Base-by-base conservation (phyloP, 1,284 basidiomycete genomes). In the Tilletia indica region DNA sequence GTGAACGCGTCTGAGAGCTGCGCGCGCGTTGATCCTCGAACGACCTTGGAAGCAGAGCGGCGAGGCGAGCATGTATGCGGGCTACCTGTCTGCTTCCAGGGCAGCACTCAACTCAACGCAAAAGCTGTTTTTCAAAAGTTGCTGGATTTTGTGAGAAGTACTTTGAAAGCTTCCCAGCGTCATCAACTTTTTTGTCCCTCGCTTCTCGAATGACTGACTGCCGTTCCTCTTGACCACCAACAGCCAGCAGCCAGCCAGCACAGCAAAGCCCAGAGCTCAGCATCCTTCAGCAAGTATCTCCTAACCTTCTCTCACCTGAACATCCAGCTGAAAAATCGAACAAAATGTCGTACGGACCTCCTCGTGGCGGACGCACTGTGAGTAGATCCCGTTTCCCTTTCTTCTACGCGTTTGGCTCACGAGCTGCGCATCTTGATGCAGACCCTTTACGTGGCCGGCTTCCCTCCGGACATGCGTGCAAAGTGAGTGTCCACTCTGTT, bases 381-480 rank as follows among this genome's bases (percentile, higher is more conserved):
- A 25, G 19, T 54, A 25, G 12, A 19, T 12, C 21, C 12, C 19
- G 6, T 11, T 19, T 6, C 11, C 51, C 6, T 54, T 19, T 54
- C 51, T 25, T 54, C 16, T 54, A 19, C 16, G 42, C 3, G 42
- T 9, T 14, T 45, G 6, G 42, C 42, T 45, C 42, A 45, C 42
- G 42, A 45, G 6, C 42, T 45, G 9, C 42, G 42, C 42, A 8
- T 45, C 42, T 14, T 58, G 3, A n/a, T 67, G 14, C 70, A 70
- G 70, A 51, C 49, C n/a, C 77, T 79, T 56, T 81, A 75, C 42
- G 79, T 79, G 5, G 75, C 75, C 11, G 77, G 77, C 67, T 81
- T 81, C 68, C 80, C 80, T 42, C 75, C 80, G 25, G 71, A 68
- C 68, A 81, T 81, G 77, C 72, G 75, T 16, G 80, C 80, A 47